Evolutionary conservation across 2,329 filamentous ascomycete species (phyloP).

Genomic region (Aureobasidium pullulans): DNA sequence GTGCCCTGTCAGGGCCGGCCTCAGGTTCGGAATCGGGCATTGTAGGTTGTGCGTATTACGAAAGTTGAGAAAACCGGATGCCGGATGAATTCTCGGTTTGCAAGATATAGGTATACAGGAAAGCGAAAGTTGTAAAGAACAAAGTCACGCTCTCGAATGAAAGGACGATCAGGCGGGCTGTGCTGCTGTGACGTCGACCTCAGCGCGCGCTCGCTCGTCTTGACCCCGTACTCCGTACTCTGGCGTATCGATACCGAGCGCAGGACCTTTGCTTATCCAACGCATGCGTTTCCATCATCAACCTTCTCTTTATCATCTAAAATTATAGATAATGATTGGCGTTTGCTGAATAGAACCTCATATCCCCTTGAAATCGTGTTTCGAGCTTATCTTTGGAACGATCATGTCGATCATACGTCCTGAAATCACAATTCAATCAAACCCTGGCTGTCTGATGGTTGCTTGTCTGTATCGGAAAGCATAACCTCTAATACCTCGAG

Average conservation of each 20-base stretch:
- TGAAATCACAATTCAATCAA: not conserved
- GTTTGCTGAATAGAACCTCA: too few relatives aligned
- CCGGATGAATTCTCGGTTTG: not conserved
- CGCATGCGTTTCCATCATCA: not conserved
- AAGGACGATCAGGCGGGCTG: not conserved
- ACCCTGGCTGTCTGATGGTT: not conserved
- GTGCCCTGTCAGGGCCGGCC: slow-evolving; percentile 31
- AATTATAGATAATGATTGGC: too few relatives aligned
- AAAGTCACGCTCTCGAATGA: not conserved
- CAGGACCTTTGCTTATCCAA: not conserved
- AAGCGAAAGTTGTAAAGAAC: not conserved
- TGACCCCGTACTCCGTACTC: not conserved
- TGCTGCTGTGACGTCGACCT: slow-evolving; percentile 6
- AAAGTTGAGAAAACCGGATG: not conserved
- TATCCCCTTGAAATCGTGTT: too few relatives aligned
- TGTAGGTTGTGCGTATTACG: not conserved
- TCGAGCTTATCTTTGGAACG: too few relatives aligned
- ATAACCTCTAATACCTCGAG: not conserved
- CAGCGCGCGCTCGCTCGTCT: not conserved
- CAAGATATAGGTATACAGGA: not conserved
- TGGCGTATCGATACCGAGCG: not conserved
- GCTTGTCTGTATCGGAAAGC: not conserved
- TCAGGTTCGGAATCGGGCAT: slow-evolving; percentile 22
- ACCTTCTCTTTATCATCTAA: not conserved
- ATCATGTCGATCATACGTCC: not conserved